Evolutionary conservation across 768 basidiomycete species (phyloP), one percentile per base, ranked within the genome.

Genomic region (Botryobasidium botryosum): DNA sequence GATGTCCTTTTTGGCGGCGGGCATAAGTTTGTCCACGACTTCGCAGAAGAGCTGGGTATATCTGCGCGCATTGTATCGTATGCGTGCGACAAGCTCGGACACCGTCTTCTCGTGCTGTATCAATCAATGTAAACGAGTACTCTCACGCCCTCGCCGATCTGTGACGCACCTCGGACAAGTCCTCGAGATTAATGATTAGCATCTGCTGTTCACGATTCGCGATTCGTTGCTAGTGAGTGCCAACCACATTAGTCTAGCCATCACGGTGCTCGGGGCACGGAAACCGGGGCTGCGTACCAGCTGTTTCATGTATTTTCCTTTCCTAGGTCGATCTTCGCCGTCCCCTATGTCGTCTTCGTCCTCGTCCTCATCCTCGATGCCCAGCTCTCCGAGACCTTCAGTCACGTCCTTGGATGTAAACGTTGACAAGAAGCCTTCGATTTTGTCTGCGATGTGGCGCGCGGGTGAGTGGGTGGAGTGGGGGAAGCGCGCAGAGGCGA

Each of bases 171-270:
- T 75, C 69, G 49, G 69, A 68, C 32, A 97, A 65, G 61, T 99
- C 94, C 57, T 88, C 85, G 20, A 99, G 60, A 53, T 92, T 87
- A 49, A 99, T 74, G 32, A 77, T 66, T 7, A 99, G 65, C 73
- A 83, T 83, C 52, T 87, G 75, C 59, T 88, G 81, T 50, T 94
- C 85, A 28, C 94, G 74, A 62, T 99, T 92, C 40, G 92, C 86
- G 48, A 99, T 75, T 35, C 68, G 66, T 90, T 88, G 86, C 88
- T 91, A 53, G 21, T 33, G 28, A 33, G 13, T 36, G 31, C 61
- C 44, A 47, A 25, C 18, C 8, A 33, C 23, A 17, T 10, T 8
- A 43, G 5, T 38, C n/a, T 53, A 51, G 50, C 36, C 28, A 27
- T 17, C 43, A 12, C 33, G 28, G 18, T 8, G 18, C 17, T 17